Evolutionary conservation across 2,329 filamentous ascomycete genomes (phyloP), one percentile per base, ranked within the genome.

Genomic region (Zymoseptoria tritici): DNA sequence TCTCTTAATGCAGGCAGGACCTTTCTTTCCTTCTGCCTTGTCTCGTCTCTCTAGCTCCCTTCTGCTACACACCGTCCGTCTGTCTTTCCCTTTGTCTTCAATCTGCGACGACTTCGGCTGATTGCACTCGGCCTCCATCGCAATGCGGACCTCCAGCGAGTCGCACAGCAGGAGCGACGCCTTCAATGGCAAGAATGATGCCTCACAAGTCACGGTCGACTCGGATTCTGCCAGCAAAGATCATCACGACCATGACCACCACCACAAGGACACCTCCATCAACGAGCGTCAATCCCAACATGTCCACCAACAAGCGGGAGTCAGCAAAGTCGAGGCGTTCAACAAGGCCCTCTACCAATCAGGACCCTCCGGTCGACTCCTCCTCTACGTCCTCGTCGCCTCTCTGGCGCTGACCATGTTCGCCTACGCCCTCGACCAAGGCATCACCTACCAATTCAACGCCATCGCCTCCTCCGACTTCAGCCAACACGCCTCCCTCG

Each of bases 351-450:
- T 70, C 9, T 65, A 68, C 50, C 62, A 67, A 7, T 71, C 68
- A 6, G 66, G 63, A 21, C 36, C 36, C n/a, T 60, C 59, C 1
- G 69, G 68, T 7, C 66, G 58, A 13, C 52, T 60, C 5, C 54
- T 71, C 4, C 63, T 67, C 36, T 66, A 55, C 21, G 52, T 65
- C 2, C 66, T 71, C 13, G 62, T 56, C 13, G 54, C 61, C 36
- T 71, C 68, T 6, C 59, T 70, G 26, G 60, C 62, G 2, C 57
- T 70, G 16, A 70, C 68, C 4, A 71, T 71, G 69, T 68, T 71
- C 56, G 68, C 66, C n/a, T 71, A 71, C 56, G 31, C 60, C 1
- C 54, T 62, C 13, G 60, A 62, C 21, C 60, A 62, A 51, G 60
- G 60, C 57, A 62, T 51, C 13, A 59, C 60, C 11, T 59, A 57